phyloP scores from a whole-genome alignment of 345 rosid genomes.

The Dimocarpus longan region DNA sequence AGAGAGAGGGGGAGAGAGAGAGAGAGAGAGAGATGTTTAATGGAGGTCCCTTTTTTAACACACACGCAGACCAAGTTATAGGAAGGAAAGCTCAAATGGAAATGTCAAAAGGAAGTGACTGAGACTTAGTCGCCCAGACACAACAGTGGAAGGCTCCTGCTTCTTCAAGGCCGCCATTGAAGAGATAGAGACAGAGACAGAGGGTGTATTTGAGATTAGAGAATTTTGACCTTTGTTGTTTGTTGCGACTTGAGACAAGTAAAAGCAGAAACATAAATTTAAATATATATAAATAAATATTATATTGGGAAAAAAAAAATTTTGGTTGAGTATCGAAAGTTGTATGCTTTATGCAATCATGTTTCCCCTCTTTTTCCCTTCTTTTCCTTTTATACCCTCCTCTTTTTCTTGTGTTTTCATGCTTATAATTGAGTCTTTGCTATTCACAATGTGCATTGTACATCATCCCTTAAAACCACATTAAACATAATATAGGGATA shows the following conservation, averaged over 20 bases:
- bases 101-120: conserved; percentile 19
- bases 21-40: conserved; percentile 22
- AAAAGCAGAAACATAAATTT: conserved; percentile 13
- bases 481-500: no score
- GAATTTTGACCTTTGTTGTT: conserved; percentile 41
- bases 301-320: conserved; percentile 28
- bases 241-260: conserved; percentile 16
- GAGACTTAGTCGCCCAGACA: conserved; percentile 24
- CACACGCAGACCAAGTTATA: background rate
- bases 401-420: background rate
- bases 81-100: no score
- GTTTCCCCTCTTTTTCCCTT: background rate
- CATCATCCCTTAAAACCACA: no score
- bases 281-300: background rate
- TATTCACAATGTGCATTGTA: no score
- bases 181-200: conserved; percentile 23
- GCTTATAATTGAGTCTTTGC: accelerated
- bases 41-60: conserved; percentile 20
- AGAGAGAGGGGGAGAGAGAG: conserved; percentile 13
- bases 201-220: conserved; percentile 9
- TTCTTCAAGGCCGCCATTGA: conserved; percentile 44
- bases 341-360: conserved; percentile 23
- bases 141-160: background rate
- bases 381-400: conserved; percentile 10
- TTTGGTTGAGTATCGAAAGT: conserved; percentile 37